Conservation (phyloP, 768 basidiomycete species). For the Amanita phalloides region DNA sequence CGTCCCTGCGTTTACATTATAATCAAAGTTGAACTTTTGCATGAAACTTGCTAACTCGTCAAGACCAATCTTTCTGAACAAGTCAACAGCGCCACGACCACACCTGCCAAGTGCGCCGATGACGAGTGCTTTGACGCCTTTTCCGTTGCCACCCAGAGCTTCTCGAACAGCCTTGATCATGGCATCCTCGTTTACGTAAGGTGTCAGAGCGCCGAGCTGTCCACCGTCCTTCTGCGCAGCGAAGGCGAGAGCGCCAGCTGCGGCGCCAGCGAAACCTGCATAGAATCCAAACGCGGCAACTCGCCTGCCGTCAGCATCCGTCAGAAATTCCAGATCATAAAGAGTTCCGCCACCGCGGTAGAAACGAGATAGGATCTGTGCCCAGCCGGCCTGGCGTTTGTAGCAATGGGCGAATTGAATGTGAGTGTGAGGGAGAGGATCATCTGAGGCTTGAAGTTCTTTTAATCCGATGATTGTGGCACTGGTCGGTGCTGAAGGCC, state of each 20-base stretch:
- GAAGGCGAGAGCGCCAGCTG: constrained; percentile 76
- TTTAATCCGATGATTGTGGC: constrained; percentile 91
- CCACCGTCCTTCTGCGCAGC: constrained; percentile 55
- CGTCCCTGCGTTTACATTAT: constrained; percentile 40
- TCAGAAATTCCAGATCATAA: constrained; percentile 95
- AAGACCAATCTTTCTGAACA: constrained; percentile 94
- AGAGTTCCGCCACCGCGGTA: constrained; percentile 71
- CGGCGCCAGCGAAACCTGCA: constrained; percentile 97
- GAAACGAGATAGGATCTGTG: constrained; percentile 77
- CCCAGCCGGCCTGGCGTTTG: constrained; percentile 93
- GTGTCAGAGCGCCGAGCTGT: constrained; percentile 57
- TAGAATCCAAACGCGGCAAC: constrained; percentile 98
- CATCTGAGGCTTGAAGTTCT: constrained; percentile 78
- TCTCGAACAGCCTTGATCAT: constrained; percentile 72
- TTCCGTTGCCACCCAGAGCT: constrained; percentile 55
- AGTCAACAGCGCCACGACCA: constrained; percentile 88
- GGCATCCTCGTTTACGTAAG: constrained; percentile 74
- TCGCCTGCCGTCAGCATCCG: constrained; percentile 72
- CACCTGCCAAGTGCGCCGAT: constrained; percentile 95
- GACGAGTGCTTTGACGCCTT: constrained; percentile 77
- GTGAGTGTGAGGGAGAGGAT: constrained; percentile 86
- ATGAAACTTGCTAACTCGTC: constrained; percentile 58
- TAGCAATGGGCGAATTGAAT: constrained; percentile 99
- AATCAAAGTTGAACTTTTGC: background rate
- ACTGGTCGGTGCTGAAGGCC: constrained; percentile 68